These are phyloP conservation scores for Roridomyces roridus DNA, from an alignment of 768 basidiomycete species.

Conservation along the genomic window DNA sequence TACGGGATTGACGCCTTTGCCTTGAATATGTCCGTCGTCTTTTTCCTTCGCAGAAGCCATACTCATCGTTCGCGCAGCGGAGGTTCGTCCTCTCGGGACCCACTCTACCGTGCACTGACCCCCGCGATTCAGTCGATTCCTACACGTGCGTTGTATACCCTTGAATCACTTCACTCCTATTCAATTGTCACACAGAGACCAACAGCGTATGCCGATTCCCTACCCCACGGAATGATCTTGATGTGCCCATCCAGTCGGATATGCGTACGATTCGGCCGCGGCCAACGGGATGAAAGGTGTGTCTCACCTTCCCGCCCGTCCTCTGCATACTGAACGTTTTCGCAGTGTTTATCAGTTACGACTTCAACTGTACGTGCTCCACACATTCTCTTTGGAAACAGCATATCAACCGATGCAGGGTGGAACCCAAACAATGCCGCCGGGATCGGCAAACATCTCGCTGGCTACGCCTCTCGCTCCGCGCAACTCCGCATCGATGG, in stretches of 20 bases:
- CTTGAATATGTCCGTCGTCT: slow-evolving; percentile 34
- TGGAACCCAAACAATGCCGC: slow-evolving; percentile 29
- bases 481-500: slow-evolving; percentile 44
- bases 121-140: slow-evolving; percentile 42
- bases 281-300: slow-evolving; percentile 32
- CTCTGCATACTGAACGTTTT: neutral
- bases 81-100: slow-evolving; percentile 19
- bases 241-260: slow-evolving; percentile 12
- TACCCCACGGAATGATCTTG: neutral
- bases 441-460: slow-evolving; percentile 39
- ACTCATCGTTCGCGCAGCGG: neutral
- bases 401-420: no score
- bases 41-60: no score
- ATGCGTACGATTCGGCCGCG: slow-evolving; percentile 44
- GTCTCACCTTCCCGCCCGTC: slow-evolving; percentile 31
- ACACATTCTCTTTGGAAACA: no score
- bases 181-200: slow-evolving; percentile 5
- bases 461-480: slow-evolving; percentile 41
- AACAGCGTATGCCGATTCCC: slow-evolving; percentile 10
- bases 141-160: slow-evolving; percentile 31
- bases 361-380: slow-evolving; percentile 29
- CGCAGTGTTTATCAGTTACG: slow-evolving; percentile 18
- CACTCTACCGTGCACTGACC: no score
- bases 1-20: slow-evolving; percentile 45
- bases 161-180: neutral